phyloP scores from a whole-genome alignment of 2,329 filamentous ascomycete genomes.

The Hirsutella minnesotensis region DNA sequence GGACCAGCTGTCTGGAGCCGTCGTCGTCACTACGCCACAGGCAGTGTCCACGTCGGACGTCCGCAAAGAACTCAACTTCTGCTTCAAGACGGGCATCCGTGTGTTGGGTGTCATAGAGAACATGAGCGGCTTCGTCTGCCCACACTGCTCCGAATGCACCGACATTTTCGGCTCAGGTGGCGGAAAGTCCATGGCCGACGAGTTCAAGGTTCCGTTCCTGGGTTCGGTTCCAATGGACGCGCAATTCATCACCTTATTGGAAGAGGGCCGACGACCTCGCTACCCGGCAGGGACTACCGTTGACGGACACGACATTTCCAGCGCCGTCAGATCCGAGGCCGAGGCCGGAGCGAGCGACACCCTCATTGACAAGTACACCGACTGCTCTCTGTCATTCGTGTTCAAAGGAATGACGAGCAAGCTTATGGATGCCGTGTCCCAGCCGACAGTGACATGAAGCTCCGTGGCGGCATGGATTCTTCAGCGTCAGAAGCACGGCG shows the following conservation, averaged over 20 bases:
- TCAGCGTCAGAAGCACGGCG: too few species aligned
- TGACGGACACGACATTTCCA: not conserved
- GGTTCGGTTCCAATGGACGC: conserved; percentile 87
- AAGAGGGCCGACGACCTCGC: conserved; percentile 53
- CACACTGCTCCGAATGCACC: conserved; percentile 71
- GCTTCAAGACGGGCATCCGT: conserved; percentile 65
- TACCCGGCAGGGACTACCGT: conserved; percentile 52
- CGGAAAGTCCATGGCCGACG: conserved; percentile 75
- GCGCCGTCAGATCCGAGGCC: conserved; percentile 14
- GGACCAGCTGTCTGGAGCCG: conserved; percentile 69
- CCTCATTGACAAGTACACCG: conserved; percentile 60
- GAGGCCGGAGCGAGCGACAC: not conserved
- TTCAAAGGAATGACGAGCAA: conserved; percentile 51
- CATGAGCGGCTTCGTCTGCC: conserved; percentile 87
- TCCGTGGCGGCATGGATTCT: not conserved
- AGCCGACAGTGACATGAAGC: not conserved
- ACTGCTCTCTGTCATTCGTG: conserved; percentile 57
- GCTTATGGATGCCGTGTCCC: not conserved
- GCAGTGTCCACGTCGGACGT: conserved; percentile 90
- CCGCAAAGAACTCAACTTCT: conserved; percentile 90
- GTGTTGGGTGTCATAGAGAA: conserved; percentile 91
- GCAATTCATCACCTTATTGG: conserved; percentile 77
- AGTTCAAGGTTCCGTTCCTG: conserved; percentile 74
- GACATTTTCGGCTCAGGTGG: conserved; percentile 90
- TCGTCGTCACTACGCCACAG: conserved; percentile 93